These are phyloP conservation scores for Quercus bicolor DNA, from an alignment of 306 rosid species.

Conservation along the genomic window DNA sequence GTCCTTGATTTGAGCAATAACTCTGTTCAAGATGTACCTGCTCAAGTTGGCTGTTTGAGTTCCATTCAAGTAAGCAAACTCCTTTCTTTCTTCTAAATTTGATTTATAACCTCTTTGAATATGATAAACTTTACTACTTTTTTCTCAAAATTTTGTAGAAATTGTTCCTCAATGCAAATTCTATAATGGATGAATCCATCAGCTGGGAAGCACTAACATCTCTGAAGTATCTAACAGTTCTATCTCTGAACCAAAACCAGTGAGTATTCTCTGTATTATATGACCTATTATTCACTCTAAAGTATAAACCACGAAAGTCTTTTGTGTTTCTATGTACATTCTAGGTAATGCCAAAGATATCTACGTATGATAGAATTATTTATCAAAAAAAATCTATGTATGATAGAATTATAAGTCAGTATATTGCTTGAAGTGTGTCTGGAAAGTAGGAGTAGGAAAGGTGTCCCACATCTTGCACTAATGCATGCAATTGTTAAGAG, in stretches of 20 bases:
- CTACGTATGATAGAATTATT: neutral
- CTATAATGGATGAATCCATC: constrained; percentile 47
- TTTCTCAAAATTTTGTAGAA: constrained; percentile 49
- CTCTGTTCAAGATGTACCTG: constrained; percentile 51
- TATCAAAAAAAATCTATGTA: no score
- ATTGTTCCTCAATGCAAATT: constrained; percentile 54
- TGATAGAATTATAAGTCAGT: neutral
- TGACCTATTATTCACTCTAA: neutral
- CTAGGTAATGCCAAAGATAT: neutral
- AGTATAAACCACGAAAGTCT: neutral
- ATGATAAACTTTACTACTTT: neutral
- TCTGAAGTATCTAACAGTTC: constrained; percentile 55
- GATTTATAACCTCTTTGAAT: neutral
- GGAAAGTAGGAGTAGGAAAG: neutral
- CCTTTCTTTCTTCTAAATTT: constrained; percentile 16
- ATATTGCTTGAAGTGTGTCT: neutral
- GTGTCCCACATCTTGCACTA: neutral
- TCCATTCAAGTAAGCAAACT: constrained; percentile 48
- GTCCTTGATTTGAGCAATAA: constrained; percentile 67
- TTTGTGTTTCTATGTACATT: neutral
- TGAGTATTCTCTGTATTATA: constrained; percentile 39
- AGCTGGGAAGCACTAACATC: constrained; percentile 67
- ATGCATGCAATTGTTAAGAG: neutral
- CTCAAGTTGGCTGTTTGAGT: constrained; percentile 44
- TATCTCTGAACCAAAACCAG: constrained; percentile 73